Conservation (phyloP, 202 grass and related monocot species). For the Setaria italica region DNA sequence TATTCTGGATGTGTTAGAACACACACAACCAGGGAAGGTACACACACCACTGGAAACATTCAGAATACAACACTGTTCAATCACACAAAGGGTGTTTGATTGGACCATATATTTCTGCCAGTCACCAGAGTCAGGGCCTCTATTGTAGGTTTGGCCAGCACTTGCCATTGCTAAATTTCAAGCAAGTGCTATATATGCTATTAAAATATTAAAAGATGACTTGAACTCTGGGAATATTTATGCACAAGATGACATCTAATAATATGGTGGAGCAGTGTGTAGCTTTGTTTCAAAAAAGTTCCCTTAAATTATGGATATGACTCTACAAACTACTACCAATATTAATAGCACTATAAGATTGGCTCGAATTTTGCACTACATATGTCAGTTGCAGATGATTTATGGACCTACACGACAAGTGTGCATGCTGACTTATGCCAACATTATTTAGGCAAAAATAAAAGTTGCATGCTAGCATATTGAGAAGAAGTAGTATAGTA, state of each 20-base stretch:
- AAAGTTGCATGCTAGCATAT: constrained; percentile 17
- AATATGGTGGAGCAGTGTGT: neutral
- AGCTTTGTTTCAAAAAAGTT: neutral
- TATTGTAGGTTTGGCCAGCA: neutral
- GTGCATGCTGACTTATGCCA: neutral
- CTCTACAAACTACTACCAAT: neutral
- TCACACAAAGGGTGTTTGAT: constrained; percentile 1
- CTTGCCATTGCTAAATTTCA: constrained; percentile 1
- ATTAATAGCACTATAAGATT: neutral
- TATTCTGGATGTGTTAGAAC: constrained; percentile 2
- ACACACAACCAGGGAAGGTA: neutral
- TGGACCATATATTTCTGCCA: neutral
- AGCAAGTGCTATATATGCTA: constrained; percentile 23
- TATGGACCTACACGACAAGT: neutral
- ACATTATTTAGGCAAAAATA: neutral
- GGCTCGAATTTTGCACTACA: constrained; percentile 12
- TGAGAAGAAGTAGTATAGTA: neutral
- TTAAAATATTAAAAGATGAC: neutral
- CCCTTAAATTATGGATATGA: neutral
- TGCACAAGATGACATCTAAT: neutral
- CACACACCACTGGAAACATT: neutral
- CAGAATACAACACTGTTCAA: constrained; percentile 5
- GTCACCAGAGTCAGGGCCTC: neutral
- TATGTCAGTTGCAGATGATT: constrained; percentile 32
- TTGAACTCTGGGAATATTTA: neutral